Conservation (phyloP, 2,329 filamentous ascomycete genomes). For the Penicillium verrucosum region DNA sequence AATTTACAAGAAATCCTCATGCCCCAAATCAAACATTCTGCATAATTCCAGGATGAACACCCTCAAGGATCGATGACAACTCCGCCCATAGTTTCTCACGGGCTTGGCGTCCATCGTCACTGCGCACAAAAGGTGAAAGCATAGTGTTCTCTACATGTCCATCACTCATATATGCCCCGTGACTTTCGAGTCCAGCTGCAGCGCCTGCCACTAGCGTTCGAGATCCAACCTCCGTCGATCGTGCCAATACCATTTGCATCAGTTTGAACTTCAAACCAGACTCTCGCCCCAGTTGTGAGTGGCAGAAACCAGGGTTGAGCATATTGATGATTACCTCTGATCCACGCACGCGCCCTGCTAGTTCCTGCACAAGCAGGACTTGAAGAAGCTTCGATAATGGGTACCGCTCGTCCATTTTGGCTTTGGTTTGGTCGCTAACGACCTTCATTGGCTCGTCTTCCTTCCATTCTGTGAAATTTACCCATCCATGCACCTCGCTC, state of each 20-base stretch:
- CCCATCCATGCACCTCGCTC: constrained; percentile 44
- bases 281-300: constrained; percentile 47
- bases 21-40: constrained; percentile 13
- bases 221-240: constrained; percentile 49
- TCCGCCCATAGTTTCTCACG: constrained; percentile 46
- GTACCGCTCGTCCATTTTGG: constrained; percentile 45
- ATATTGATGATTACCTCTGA: constrained; percentile 49
- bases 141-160: constrained; percentile 23
- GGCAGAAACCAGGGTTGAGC: constrained; percentile 54
- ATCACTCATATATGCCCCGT: constrained; percentile 49
- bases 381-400: constrained; percentile 49
- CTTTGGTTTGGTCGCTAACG: constrained; percentile 36
- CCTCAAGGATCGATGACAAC: constrained; percentile 42
- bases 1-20: not conserved
- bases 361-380: constrained; percentile 44
- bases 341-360: constrained; percentile 31
- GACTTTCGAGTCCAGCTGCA: constrained; percentile 39
- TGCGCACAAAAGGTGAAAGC: constrained; percentile 39
- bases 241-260: constrained; percentile 35
- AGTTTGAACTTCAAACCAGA: constrained; percentile 4
- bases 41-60: constrained; percentile 41
- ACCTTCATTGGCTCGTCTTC: constrained; percentile 36
- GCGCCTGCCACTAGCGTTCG: constrained; percentile 45
- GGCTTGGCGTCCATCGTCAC: constrained; percentile 38
- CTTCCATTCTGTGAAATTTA: constrained; percentile 39